Base-by-base conservation (phyloP, 2,329 filamentous ascomycete species). In the Dothiorella sarmentorum region DNA sequence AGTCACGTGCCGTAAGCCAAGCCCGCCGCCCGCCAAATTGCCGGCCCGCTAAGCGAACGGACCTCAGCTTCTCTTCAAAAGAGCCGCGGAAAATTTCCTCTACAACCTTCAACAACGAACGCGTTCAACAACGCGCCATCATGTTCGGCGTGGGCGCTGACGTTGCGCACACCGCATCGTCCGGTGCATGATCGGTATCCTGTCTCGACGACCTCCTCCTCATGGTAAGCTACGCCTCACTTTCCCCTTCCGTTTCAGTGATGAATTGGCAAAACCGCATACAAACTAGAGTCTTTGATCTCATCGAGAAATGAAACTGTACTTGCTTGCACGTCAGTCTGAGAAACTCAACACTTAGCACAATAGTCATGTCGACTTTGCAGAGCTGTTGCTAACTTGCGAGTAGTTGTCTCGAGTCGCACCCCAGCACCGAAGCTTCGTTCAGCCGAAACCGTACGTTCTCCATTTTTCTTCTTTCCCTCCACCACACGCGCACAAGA, bases 261-360 rank as follows among this genome's bases (percentile, higher is more conserved):
- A 75, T 75, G 73, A 75, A 67, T 71, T 65, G 69, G 66, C 71
- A 70, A 73, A n/a, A 71, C 71, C 69, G 68, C 68, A 66, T 64
- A 49, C 56, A 75, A 75, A 75, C 72, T 75, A 75, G 73, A 75
- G 73, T 75, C 73, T 75, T 75, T 75, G 73, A 75, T 71, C 72
- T 68, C 64, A 59, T 43, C 61, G 67, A 64, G 71, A 71, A 70
- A 74, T 75, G 73, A 75, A 75, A 75, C 70, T 70, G 51, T 13
- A 60, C 61, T 58, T 63, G 69, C 70, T 73, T 73, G 71, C 73
- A 75, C 72, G 73, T 75, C 73, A 75, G 73, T 75, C 73, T 75
- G 73, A 75, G 65, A 60, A 61, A 61, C 63, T 65, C 63, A 62
- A 24, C 37, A n/a, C 43, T 40, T 13, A 31, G 43, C 43, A 44